Evolutionary conservation across 2,329 filamentous ascomycete species (phyloP).

Genomic region (Scorias spongiosa): DNA sequence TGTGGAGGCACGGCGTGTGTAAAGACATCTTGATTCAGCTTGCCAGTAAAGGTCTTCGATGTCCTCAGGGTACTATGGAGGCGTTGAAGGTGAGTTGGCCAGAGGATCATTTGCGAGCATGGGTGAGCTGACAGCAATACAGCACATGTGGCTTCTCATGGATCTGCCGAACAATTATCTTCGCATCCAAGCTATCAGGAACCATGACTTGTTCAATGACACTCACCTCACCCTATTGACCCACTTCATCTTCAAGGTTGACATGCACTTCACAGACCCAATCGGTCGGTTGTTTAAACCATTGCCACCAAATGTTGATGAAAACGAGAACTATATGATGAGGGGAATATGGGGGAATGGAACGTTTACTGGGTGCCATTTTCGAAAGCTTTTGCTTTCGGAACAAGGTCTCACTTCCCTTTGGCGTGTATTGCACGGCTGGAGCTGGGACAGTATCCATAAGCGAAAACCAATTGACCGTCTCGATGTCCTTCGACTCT

Average conservation of each 20-base stretch:
- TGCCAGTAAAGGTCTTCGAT: slow-evolving; percentile 40
- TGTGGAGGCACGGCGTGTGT: slow-evolving; percentile 40
- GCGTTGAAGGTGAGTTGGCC: slow-evolving; percentile 7
- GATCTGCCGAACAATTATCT: slow-evolving; percentile 44
- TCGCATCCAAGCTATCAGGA: slow-evolving; percentile 41
- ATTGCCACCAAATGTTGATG: slow-evolving; percentile 3
- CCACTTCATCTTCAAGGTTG: slow-evolving; percentile 56
- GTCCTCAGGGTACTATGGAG: slow-evolving; percentile 10
- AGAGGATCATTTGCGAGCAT: too few relatives aligned
- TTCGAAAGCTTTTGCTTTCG: slow-evolving; percentile 36
- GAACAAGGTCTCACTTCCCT: slow-evolving; percentile 24
- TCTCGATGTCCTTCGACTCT: slow-evolving; percentile 40
- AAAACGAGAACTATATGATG: slow-evolving; percentile 4
- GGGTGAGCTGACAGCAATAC: slow-evolving; percentile 5
- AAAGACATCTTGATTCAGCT: slow-evolving; percentile 49
- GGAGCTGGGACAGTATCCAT: slow-evolving; percentile 25
- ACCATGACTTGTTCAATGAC: slow-evolving; percentile 40
- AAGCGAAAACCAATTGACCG: slow-evolving; percentile 16
- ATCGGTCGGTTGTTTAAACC: slow-evolving; percentile 18
- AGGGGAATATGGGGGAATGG: slow-evolving; percentile 19
- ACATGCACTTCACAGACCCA: slow-evolving; percentile 54
- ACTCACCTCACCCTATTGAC: slow-evolving; percentile 46
- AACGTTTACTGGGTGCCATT: slow-evolving; percentile 31
- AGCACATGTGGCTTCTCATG: slow-evolving; percentile 60
- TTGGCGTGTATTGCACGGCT: slow-evolving; percentile 44